Conservation (phyloP, 176 grass and related monocot genomes). For the Carex littledalei region DNA sequence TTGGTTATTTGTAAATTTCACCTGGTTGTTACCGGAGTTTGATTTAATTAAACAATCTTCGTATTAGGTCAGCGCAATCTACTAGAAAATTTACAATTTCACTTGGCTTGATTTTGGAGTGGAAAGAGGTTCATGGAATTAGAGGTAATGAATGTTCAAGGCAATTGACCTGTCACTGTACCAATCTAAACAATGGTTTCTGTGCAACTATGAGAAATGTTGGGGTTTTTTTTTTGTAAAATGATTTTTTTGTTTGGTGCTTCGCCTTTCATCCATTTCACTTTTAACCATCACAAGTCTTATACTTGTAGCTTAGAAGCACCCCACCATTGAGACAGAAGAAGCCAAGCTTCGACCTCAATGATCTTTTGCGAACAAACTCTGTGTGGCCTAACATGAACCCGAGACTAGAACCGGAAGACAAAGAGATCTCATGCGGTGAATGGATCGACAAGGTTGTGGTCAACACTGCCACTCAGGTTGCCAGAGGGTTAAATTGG, state of each 20-base stretch:
- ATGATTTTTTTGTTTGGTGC: not conserved
- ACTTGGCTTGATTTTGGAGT: not conserved
- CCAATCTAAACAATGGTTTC: not conserved
- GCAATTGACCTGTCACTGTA: not conserved
- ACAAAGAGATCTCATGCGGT: slow-evolving; percentile 58
- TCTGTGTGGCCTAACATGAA: slow-evolving; percentile 64
- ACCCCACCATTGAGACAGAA: slow-evolving; percentile 59
- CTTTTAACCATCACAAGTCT: not conserved
- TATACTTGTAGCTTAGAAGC: slow-evolving; percentile 45
- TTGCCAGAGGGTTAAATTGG: slow-evolving; percentile 51
- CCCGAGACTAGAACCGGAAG: slow-evolving; percentile 62
- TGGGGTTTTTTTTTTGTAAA: not conserved
- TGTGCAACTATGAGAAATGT: not conserved
- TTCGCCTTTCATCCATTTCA: not conserved
- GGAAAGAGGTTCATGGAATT: not conserved
- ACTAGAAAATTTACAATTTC: not conserved
- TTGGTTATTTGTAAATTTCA: not conserved
- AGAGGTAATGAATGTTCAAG: not conserved
- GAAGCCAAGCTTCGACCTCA: slow-evolving; percentile 88
- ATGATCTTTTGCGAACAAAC: slow-evolving; percentile 67
- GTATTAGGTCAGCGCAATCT: not conserved
- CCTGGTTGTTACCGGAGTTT: not conserved
- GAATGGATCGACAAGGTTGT: slow-evolving; percentile 97
- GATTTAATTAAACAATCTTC: not conserved
- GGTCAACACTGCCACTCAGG: slow-evolving; percentile 60